Base-by-base conservation (phyloP, 2,329 filamentous ascomycete species). In the Aureobasidium musti region DNA sequence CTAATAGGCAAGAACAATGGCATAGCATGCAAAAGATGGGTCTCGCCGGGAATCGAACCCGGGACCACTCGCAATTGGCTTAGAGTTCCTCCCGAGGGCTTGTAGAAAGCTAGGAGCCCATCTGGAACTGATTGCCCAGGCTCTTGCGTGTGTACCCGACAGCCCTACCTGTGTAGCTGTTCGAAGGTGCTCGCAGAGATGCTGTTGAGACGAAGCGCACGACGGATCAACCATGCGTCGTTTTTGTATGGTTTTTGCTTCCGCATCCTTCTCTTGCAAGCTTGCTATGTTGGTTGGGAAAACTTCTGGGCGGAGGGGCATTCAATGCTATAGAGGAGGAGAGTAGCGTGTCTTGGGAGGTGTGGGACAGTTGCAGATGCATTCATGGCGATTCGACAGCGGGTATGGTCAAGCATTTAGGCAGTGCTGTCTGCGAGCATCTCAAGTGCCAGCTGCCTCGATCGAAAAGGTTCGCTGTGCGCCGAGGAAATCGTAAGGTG, bases 41-140 rank as follows among this genome's bases (percentile, higher is more conserved):
- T 35, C 49, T 52, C 19, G 49, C 28, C 8, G 7, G 49, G 28
- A 30, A 33, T 33, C 19, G 49, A 52, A 21, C 28, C 7, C 28
- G 49, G 28, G 49, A 52, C 49, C 17, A 52, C 28, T 52, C 28
- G 47, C 47, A 52, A n/a, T n/a, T 52, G 5, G 26, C 49, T 52
- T n/a, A 30, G 49, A 19, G 14, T 30, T 10, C 4, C 2, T 26
- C 11, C 45, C 5, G 5, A 28, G 21, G 26, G 0, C 11, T 47
- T 47, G 21, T 26, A 26, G 21, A 5, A 6, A 13, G 21, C 13
- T 6, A 47, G 47, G 47, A n/a, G n/a, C n/a, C n/a, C n/a, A n/a
- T n/a, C n/a, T 19, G 5, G 47, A 30, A 17, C 47, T 50, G 3
- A 10, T 8, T 5, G 5, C 23, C 7, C 3, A 41, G 19, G 43